These are phyloP conservation scores for Cynanchum wilfordii DNA, from an alignment of 257 asterid species.

Conservation along the genomic window DNA sequence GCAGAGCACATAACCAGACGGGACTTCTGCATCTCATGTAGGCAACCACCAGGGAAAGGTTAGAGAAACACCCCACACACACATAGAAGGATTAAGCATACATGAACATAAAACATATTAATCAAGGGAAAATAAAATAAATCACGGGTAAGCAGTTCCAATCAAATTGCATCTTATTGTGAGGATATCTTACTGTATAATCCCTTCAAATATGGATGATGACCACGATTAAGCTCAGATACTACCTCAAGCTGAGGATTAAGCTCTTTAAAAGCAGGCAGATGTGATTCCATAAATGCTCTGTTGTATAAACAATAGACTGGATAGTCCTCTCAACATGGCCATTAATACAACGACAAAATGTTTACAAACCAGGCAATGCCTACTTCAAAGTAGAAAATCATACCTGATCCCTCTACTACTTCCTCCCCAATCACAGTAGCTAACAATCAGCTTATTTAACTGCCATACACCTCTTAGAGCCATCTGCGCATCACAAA, in stretches of 20 bases:
- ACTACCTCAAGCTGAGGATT: slow-evolving; percentile 89
- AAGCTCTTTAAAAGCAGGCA: slow-evolving; percentile 60
- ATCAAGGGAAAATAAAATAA: neutral
- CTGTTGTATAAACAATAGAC: slow-evolving; percentile 23
- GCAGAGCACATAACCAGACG: neutral
- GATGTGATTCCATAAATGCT: slow-evolving; percentile 75
- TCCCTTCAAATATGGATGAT: slow-evolving; percentile 32
- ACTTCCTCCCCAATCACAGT: slow-evolving; percentile 85
- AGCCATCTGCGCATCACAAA: slow-evolving; percentile 41
- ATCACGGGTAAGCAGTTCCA: neutral
- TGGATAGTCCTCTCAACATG: neutral
- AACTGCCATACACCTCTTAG: slow-evolving; percentile 89
- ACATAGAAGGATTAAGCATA: too few relatives aligned
- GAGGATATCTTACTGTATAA: slow-evolving; percentile 48
- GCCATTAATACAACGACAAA: neutral
- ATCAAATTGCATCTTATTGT: neutral
- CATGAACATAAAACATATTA: too few relatives aligned
- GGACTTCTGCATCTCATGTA: neutral
- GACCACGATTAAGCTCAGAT: slow-evolving; percentile 74
- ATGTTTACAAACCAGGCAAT: neutral
- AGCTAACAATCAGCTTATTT: slow-evolving; percentile 66
- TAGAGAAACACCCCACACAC: neutral
- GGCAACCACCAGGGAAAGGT: neutral
- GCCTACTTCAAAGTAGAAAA: neutral
- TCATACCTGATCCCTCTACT: slow-evolving; percentile 85